phyloP scores from a whole-genome alignment of 768 basidiomycete species.

The Podaxis sp. region DNA sequence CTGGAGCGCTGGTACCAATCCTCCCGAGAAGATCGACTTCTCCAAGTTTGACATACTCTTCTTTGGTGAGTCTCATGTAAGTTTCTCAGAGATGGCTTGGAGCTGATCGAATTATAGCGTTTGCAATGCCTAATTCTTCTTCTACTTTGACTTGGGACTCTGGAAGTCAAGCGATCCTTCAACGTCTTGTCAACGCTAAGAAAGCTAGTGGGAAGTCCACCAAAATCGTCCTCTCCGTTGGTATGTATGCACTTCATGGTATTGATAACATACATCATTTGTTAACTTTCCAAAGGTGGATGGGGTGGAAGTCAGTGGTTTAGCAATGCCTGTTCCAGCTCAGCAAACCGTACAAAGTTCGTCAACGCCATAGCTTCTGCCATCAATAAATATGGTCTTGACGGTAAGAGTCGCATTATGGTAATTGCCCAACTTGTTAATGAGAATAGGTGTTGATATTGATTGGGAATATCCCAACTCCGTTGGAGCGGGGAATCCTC shows the following conservation, averaged over 20 bases:
- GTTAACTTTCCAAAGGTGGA: slow-evolving; percentile 42
- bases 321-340: slow-evolving; percentile 54
- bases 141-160: slow-evolving; percentile 49
- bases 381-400: slow-evolving; percentile 58
- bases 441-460: slow-evolving; percentile 3
- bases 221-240: slow-evolving; percentile 65
- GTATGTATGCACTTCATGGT: slow-evolving; percentile 35
- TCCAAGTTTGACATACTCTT: slow-evolving; percentile 65
- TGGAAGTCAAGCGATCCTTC: slow-evolving; percentile 49
- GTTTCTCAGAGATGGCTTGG: not conserved
- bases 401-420: slow-evolving; percentile 45
- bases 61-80: slow-evolving; percentile 41
- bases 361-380: slow-evolving; percentile 51
- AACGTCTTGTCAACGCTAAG: slow-evolving; percentile 54
- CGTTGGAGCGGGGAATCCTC: slow-evolving; percentile 58
- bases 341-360: slow-evolving; percentile 53
- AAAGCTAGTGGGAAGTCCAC: slow-evolving; percentile 58
- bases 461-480: slow-evolving; percentile 70
- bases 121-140: slow-evolving; percentile 64
- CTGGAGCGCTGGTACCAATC: slow-evolving; percentile 44
- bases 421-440: not conserved
- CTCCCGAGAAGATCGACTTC: slow-evolving; percentile 62
- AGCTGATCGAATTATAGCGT: slow-evolving; percentile 40
- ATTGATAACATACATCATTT: not conserved
- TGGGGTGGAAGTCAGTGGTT: slow-evolving; percentile 73